Conservation (phyloP, 2,329 filamentous ascomycete genomes). For the Pseudomassariella vexata region DNA sequence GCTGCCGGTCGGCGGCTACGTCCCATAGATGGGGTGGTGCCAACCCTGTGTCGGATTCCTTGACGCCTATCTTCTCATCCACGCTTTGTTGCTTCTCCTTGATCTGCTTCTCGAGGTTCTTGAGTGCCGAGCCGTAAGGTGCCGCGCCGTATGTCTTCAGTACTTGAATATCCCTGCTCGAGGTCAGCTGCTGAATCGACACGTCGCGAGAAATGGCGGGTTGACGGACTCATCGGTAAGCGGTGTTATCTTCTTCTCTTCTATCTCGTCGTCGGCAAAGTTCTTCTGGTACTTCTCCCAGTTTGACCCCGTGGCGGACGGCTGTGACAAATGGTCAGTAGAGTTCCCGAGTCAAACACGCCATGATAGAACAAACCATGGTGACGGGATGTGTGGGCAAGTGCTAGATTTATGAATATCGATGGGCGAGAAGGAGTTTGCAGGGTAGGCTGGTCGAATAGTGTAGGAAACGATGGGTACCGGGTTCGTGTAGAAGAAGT, state of each 20-base stretch:
- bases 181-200: slow-evolving; percentile 13
- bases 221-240: slow-evolving; percentile 77
- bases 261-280: slow-evolving; percentile 91
- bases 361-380: slow-evolving; percentile 17
- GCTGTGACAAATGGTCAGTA: slow-evolving; percentile 48
- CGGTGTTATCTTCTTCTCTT: slow-evolving; percentile 99
- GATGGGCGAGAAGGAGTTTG: background rate
- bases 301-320: slow-evolving; percentile 85
- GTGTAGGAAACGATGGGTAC: background rate
- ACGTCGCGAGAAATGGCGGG: slow-evolving; percentile 23
- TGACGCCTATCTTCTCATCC: slow-evolving; percentile 95
- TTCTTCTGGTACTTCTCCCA: slow-evolving; percentile 99
- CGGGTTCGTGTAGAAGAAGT: no score
- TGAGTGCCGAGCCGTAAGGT: slow-evolving; percentile 86
- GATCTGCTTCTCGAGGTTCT: slow-evolving; percentile 98
- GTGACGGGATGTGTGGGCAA: slow-evolving; percentile 21
- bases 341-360: slow-evolving; percentile 6
- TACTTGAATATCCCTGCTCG: slow-evolving; percentile 90
- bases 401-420: slow-evolving; percentile 34
- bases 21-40: slow-evolving; percentile 99
- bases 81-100: slow-evolving; percentile 98
- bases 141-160: slow-evolving; percentile 98
- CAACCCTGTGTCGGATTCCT: slow-evolving; percentile 97
- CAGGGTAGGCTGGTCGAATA: background rate
- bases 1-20: slow-evolving; percentile 93